These are phyloP conservation scores for Russula lepida DNA, from an alignment of 768 basidiomycete genomes.

Conservation along the genomic window DNA sequence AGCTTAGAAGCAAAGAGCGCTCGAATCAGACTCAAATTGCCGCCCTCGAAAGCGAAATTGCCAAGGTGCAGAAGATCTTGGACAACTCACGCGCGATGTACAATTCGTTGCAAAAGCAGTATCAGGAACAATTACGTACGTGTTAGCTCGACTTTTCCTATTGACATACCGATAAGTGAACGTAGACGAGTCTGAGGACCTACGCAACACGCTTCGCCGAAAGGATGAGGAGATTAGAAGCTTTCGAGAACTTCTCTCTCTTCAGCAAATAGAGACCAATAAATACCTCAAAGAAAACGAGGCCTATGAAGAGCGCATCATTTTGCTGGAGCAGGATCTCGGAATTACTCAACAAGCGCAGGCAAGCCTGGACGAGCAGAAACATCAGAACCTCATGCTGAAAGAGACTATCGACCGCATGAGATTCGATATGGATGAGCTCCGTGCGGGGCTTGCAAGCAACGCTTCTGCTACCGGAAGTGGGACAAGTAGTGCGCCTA, in stretches of 20 bases:
- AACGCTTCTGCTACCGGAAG: constrained; percentile 31
- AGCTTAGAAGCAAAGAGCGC: constrained; percentile 79
- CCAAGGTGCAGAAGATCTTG: constrained; percentile 62
- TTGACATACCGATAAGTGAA: background rate
- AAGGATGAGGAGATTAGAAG: constrained; percentile 68
- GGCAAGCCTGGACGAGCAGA: constrained; percentile 78
- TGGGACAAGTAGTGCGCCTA: constrained; percentile 42
- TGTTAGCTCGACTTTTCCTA: constrained; percentile 19
- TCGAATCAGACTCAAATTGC: constrained; percentile 57
- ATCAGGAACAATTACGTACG: constrained; percentile 79
- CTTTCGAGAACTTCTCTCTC: constrained; percentile 47
- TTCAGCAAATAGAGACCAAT: constrained; percentile 56
- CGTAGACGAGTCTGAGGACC: constrained; percentile 67
- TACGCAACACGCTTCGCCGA: constrained; percentile 62
- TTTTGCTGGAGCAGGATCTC: constrained; percentile 65
- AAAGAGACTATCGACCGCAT: constrained; percentile 96
- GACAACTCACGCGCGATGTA: constrained; percentile 69
- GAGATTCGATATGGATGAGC: constrained; percentile 90
- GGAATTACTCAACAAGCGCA: constrained; percentile 61
- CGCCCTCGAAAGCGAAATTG: constrained; percentile 69
- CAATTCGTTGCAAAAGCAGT: constrained; percentile 74
- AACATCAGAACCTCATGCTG: constrained; percentile 85
- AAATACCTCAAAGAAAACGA: constrained; percentile 65
- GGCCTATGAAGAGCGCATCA: constrained; percentile 62
- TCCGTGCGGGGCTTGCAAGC: constrained; percentile 45